Base-by-base conservation (phyloP, 768 basidiomycete genomes). In the Erythrobasidium yunnanense region DNA sequence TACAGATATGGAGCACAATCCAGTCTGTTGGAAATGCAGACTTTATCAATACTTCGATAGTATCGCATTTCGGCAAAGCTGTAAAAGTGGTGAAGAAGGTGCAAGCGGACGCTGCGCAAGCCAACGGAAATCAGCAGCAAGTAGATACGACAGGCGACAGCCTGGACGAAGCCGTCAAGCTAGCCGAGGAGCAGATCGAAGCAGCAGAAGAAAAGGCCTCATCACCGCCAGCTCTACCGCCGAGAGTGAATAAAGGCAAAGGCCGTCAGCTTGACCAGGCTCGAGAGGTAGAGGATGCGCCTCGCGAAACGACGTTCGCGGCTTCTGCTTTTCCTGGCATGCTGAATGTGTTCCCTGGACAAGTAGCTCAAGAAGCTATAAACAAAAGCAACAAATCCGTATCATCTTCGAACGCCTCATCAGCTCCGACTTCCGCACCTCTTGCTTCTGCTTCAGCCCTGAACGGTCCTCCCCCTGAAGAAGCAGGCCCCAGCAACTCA, bases 1-100 rank as follows among this genome's bases (percentile, higher is more conserved):
- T 65, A 2, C 60, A 52, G 52, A 42, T 68, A 4, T 68, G 62
- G 62, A 38, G 34, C 18, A 65, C 50, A n/a, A 52, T 68, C n/a
- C 30, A 34, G 15, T 65, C 62, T 17, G 33, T 68, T 22, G 22
- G 20, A 11, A 58, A 51, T 45, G 32, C 32, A 13, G 67, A 68
- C 57, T 63, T 23, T 50, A n/a, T 68, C 32, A 68, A 68, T 45
- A 30, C 20, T 25, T 23, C 50, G 27, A 65, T 68, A 15, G 47
- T 68, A n/a, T n/a, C 30, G 38, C 25, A 30, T 20, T 38, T 65
- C 35, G 63, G 50, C 13, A 34, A 54, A 38, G 63, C 63, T 1
- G 46, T 55, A 7, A 35, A 4, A 7, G 23, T 42, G 25, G 52
- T 49, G 6, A 55, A 66, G 20, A 30, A 54, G 34, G 63, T 33